Evolutionary conservation across 495 filamentous ascomycete species (phyloP), one percentile per base, ranked within the genome.

Genomic region (Thozetella sp.): DNA sequence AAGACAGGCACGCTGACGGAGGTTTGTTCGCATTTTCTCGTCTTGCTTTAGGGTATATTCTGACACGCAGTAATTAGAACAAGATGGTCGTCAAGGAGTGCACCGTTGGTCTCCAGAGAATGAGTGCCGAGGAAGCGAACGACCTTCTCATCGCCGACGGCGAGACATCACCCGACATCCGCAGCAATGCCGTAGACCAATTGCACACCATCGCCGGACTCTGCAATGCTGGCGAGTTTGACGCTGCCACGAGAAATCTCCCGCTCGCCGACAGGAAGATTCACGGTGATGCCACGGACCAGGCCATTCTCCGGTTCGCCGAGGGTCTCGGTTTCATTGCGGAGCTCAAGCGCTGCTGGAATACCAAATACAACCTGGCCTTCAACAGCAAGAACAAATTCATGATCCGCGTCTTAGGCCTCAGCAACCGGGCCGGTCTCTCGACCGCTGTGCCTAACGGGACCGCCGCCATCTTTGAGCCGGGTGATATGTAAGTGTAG

Each of bases 311-410:
- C 19, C 80, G 88, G 27, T 85, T 91, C 52, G 82, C 86, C 0
- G 88, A 91, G 65, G 74, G 72, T 12, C 71, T 89, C 3, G 76
- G 77, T 1, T 69, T 83, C 0, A 78, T 86, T 1, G 57, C 76
- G 11, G 75, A 83, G 19, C 65, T 86, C 3, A 75, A 80, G 13
- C 64, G 77, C 15, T 64, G 71, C 22, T 88, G 83, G 79, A 77
- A 79, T 37, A 84, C 79, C 40, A 77, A 84, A 6, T 89, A 85
- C 68, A 83, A 90, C 60, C 72, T 91, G 6, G 85, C 85, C 0
- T 92, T 93, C 74, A 93, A 92, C 68, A 88, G 84, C 65, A 90
- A 90, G 75, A 91, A 91, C 67, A 93, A 92, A 66, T 92, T 83
- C 69, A 90, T 90, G 87, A 78, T 90, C 53, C 59, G 74, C 26